These are phyloP conservation scores for Nakazawaea wyomingensis DNA, from an alignment of 805 yeast species.

Conservation along the genomic window DNA sequence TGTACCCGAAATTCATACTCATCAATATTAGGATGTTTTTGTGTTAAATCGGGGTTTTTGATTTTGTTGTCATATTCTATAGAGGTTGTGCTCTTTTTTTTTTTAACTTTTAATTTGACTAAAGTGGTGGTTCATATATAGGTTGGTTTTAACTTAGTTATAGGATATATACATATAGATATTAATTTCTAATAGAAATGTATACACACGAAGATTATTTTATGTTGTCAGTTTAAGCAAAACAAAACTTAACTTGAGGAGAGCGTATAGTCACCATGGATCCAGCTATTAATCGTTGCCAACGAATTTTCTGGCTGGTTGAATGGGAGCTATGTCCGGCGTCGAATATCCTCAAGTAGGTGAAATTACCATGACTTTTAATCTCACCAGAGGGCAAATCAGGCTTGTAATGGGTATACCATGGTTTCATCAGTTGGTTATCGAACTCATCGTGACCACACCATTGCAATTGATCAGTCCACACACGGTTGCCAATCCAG, in stretches of 20 bases:
- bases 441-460: constrained; percentile 43
- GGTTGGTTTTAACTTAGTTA: too few species aligned
- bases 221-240: too few species aligned
- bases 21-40: constrained; percentile 28
- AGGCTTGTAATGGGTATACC: constrained; percentile 23
- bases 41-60: neutral
- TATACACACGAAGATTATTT: too few species aligned
- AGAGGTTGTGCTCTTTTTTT: neutral
- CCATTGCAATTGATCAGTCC: constrained; percentile 79
- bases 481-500: constrained; percentile 90
- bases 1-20: constrained; percentile 66
- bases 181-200: too few species aligned
- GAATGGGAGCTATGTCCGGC: constrained; percentile 96
- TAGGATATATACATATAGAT: too few species aligned
- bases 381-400: constrained; percentile 31
- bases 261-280: constrained; percentile 49
- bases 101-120: neutral
- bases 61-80: neutral
- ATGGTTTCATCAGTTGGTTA: constrained; percentile 1
- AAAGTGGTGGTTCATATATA: too few species aligned
- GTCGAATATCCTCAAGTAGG: constrained; percentile 77
- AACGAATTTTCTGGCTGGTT: constrained; percentile 78
- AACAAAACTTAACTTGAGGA: neutral
- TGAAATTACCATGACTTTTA: constrained; percentile 53
- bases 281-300: constrained; percentile 85